A percentile compares a stretch with the other conserved stretches of the same genome.
Conservation (phyloP, 768 basidiomycete genomes). For the Lactifluus subvellereus region DNA sequence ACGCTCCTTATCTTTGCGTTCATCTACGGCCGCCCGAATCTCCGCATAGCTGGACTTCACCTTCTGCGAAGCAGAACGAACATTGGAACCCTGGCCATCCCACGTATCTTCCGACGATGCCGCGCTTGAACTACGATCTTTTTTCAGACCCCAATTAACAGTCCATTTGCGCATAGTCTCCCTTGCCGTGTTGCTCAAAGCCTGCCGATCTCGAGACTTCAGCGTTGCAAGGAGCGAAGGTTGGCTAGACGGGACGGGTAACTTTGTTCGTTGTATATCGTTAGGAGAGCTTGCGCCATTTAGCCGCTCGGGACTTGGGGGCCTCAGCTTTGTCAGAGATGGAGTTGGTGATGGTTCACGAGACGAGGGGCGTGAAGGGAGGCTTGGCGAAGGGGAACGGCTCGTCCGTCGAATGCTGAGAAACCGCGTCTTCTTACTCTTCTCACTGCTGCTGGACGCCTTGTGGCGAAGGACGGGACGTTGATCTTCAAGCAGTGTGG, state of each 20-base stretch:
- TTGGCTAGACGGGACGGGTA: slow-evolving; percentile 1
- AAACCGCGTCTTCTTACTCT: slow-evolving; percentile 18
- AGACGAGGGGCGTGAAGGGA: slow-evolving; percentile 15
- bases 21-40: slow-evolving; percentile 69
- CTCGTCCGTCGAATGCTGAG: slow-evolving; percentile 13
- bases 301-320: slow-evolving; percentile 2
- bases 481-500: background rate
- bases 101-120: slow-evolving; percentile 24
- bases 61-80: slow-evolving; percentile 6
- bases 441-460: slow-evolving; percentile 14
- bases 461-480: slow-evolving; percentile 14
- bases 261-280: background rate
- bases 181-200: slow-evolving; percentile 75
- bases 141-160: slow-evolving; percentile 69
- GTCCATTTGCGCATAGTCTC: slow-evolving; percentile 94
- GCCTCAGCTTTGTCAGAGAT: slow-evolving; percentile 11
- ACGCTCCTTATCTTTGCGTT: slow-evolving; percentile 41
- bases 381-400: slow-evolving; percentile 11
- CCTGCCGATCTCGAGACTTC: slow-evolving; percentile 81
- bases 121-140: slow-evolving; percentile 35
- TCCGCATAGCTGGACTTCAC: slow-evolving; percentile 61
- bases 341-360: slow-evolving; percentile 14
- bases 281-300: background rate
- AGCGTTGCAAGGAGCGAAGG: slow-evolving; percentile 59
- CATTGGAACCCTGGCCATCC: slow-evolving; percentile 5